Conservation (phyloP, 805 yeast species). For the Metschnikowia arizonensis region DNA sequence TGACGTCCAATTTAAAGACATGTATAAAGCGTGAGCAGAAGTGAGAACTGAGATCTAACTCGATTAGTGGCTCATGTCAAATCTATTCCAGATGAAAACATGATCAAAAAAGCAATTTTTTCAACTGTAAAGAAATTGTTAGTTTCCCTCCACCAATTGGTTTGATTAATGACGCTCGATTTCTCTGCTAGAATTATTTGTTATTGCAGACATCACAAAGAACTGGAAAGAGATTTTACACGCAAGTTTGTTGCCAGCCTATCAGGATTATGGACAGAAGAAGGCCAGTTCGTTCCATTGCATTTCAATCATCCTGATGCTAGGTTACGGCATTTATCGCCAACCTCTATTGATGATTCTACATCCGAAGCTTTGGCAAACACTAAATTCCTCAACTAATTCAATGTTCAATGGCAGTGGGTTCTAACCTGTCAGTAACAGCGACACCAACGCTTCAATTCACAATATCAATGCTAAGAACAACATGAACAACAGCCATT, state of each 20-base stretch:
- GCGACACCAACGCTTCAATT: constrained; percentile 38
- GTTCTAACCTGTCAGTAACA: constrained; percentile 43
- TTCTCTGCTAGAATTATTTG: constrained; percentile 79
- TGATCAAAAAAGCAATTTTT: constrained; percentile 81
- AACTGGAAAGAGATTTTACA: constrained; percentile 57
- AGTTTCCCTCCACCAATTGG: constrained; percentile 62
- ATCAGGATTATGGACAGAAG: constrained; percentile 87
- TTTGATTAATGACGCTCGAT: constrained; percentile 39
- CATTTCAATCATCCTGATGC: constrained; percentile 33
- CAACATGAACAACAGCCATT: constrained; percentile 32
- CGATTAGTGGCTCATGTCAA: constrained; percentile 35
- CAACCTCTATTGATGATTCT: constrained; percentile 59
- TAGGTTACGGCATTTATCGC: constrained; percentile 30
- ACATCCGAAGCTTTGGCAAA: constrained; percentile 49
- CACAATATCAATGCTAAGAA: constrained; percentile 15
- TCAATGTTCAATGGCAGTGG: constrained; percentile 41
- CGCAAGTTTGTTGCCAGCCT: constrained; percentile 69
- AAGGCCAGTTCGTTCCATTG: constrained; percentile 10
- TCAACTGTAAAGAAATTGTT: constrained; percentile 86
- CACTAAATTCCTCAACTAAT: constrained; percentile 30
- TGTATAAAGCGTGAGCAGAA: constrained; percentile 92
- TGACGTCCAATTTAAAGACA: too few species aligned
- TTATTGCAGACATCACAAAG: constrained; percentile 93
- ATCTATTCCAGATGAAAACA: constrained; percentile 68
- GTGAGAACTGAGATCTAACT: constrained; percentile 81